phyloP scores from a whole-genome alignment of 169 alveolate species.

The Neospora caninum region DNA sequence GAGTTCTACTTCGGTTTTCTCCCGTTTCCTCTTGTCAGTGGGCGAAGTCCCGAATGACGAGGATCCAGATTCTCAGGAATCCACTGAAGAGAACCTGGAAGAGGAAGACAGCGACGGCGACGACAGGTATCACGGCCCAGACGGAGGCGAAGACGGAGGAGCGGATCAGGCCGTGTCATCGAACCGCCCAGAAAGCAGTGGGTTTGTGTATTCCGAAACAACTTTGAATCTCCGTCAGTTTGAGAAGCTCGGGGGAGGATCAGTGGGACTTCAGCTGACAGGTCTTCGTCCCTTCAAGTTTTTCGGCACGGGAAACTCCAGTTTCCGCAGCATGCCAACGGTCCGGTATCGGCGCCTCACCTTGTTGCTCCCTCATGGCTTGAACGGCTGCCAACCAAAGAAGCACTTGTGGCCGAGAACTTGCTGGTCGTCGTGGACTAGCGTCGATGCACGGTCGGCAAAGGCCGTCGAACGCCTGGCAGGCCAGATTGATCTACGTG shows the following conservation, averaged over 20 bases:
- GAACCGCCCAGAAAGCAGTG: not conserved
- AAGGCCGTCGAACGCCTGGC: slow-evolving; percentile 15
- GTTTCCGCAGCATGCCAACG: slow-evolving; percentile 5
- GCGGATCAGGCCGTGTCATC: not conserved
- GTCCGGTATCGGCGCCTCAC: slow-evolving; percentile 11
- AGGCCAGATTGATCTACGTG: not conserved
- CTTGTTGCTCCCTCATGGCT: not conserved
- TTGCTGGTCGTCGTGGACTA: not conserved
- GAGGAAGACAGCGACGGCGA: not conserved
- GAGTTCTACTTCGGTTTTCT: not conserved
- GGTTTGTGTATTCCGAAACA: not conserved
- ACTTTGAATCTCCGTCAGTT: slow-evolving; percentile 2
- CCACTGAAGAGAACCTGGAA: not conserved
- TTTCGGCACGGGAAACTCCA: not conserved
- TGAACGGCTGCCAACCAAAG: not conserved
- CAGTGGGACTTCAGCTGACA: not conserved
- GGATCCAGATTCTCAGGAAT: not conserved
- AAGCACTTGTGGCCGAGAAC: not conserved
- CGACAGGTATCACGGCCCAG: not conserved
- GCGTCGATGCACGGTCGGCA: not conserved
- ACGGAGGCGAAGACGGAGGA: not conserved
- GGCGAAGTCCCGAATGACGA: not conserved
- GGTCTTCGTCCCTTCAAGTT: not conserved
- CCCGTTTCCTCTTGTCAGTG: slow-evolving; percentile 20
- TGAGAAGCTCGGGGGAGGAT: not conserved